Base-by-base conservation (phyloP, 768 basidiomycete species). In the Agrocybe pediades region DNA sequence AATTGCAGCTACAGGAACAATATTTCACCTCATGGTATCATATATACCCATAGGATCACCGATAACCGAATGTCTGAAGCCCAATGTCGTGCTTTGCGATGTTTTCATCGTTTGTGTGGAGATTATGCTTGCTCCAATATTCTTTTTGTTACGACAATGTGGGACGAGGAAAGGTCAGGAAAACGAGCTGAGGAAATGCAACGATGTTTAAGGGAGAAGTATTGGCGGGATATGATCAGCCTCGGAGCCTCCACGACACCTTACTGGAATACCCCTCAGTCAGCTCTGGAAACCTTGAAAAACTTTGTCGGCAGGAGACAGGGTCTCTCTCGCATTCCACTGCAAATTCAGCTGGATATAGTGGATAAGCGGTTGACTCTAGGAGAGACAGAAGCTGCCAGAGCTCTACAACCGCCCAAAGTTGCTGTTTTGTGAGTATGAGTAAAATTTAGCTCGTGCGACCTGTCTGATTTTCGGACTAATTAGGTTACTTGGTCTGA, bases 51-150 rank as follows among this genome's bases (percentile, higher is more conserved):
- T 55, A 68, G 74, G 36, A 79, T 78, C 55, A 61, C 64, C 2
- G 75, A 77, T 46, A 65, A 71, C 62, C 61, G 74, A 24, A 72
- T 79, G 69, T 69, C 70, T 23, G 75, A 74, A 36, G 66, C 70
- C 2, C 69, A 74, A 21, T 68, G 60, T 30, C 68, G 72, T 55
- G 79, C 78, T 59, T 72, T 80, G 40, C 66, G 68, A 26, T 70
- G 78, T 60, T 79, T 82, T 64, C 65, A 69, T 41, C 66, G 77
- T 40, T 67, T 82, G 13, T 81, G 79, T 59, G 80, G 80, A n/a
- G 71, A 72, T 25, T 64, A 59, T 41, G 68, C 74, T 6, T 68
- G 78, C 51, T 65, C 67, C 25, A 78, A 78, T 53, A 75, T 82
- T 27, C 68, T 74, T 45, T 67, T 82, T 50, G 74, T 75, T 46